Evolutionary conservation across 2,329 filamentous ascomycete genomes (phyloP), one percentile per base, ranked within the genome.

Genomic region (Ophiostoma montium): DNA sequence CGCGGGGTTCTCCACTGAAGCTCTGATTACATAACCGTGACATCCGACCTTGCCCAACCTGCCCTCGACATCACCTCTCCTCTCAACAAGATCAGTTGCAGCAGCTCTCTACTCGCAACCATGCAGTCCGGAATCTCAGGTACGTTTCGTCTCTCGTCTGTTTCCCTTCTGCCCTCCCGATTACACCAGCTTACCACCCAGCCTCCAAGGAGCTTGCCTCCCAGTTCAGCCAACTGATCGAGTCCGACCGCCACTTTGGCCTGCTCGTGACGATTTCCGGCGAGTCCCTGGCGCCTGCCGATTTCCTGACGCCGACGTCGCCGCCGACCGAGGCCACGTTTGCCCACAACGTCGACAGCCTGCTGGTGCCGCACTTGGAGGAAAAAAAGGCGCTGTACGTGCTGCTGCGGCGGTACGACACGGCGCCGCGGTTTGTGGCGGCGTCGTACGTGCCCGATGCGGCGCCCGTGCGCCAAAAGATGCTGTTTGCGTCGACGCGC

Each of bases 51-150:
- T 30, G 23, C 8, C 23, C 39, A 42, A 42, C 39, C 11, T 9
- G n/a, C 7, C 15, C 39, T 42, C 23, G 23, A 31, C 15, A 30
- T 16, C n/a, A 12, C n/a, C 10, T n/a, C 12, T 16, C 7, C n/a
- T 16, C 15, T 30, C 21, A 30, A 8, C 15, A 42, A 8, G 30
- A 11, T 30, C 23, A 31, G 16, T 42, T 42, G 39, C 23, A 23
- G 48, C 51, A 48, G 48, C 10, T 12, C 18, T 8, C 46, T 16
- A 21, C 16, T n/a, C 42, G 31, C 36, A 58, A 74, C 57, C 49
- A 87, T 87, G 84, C 83, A 88, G 70, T 87, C 84, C 33, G 83
- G 84, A 65, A 87, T 87, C 58, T 78, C 81, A 66, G 82, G 82
- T 82, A 70, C 46, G 60, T 30, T 45, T 21, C 18, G 8, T 39